These are phyloP conservation scores for Boletus edulis DNA, from an alignment of 768 basidiomycete genomes.

Conservation along the genomic window DNA sequence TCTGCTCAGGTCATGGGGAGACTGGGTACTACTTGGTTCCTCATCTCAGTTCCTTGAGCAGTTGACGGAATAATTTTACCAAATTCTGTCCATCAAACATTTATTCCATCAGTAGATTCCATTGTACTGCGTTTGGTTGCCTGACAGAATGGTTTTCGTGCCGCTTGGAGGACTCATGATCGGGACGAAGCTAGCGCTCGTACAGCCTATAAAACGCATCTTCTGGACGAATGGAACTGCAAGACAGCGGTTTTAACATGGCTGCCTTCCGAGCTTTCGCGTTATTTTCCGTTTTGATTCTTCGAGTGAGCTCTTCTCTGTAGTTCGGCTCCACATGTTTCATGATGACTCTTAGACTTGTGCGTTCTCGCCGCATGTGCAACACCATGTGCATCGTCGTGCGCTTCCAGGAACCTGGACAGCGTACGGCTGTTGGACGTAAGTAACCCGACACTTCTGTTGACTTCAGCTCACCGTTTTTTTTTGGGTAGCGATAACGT, in stretches of 20 bases:
- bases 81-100: not conserved
- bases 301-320: constrained; percentile 5
- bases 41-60: not conserved
- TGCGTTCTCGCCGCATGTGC: constrained; percentile 3
- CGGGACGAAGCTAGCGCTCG: constrained; percentile 6
- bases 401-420: constrained; percentile 55
- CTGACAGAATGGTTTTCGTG: not conserved
- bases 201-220: constrained; percentile 12
- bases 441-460: constrained; percentile 10
- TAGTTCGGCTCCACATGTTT: not conserved
- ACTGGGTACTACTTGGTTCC: not conserved
- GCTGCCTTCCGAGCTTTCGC: not conserved
- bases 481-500: constrained; percentile 48
- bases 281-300: not conserved
- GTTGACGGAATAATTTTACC: not conserved
- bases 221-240: not conserved
- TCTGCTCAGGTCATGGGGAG: not conserved
- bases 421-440: constrained; percentile 63
- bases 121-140: not conserved
- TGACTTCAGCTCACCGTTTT: constrained; percentile 8
- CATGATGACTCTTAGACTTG: constrained; percentile 5
- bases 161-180: not conserved
- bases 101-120: not conserved
- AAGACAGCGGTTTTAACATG: constrained; percentile 9
- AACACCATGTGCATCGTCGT: constrained; percentile 11